Evolutionary conservation across 176 grass and related monocot species (phyloP), one percentile per base, ranked within the genome.

Genomic region (Hordeum marinum): DNA sequence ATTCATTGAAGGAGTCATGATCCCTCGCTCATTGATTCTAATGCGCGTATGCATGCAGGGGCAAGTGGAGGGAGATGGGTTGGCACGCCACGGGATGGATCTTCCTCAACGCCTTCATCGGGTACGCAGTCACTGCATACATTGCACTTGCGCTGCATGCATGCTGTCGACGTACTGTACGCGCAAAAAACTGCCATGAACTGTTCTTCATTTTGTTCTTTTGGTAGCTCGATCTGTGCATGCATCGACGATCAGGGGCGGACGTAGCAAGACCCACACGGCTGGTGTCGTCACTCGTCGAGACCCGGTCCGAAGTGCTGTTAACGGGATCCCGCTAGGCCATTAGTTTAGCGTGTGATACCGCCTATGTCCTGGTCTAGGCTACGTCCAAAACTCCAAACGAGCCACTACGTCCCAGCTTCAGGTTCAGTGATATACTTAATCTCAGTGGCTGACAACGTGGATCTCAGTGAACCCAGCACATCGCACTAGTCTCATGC

Each of bases 31-130:
- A 21, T 18, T 17, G 52, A 55, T 21, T 55, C 2, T 20, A 55
- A 55, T 20, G 15, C 11, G 34, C 5, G 7, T 8, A 5, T 52
- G 15, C 48, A 52, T 66, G 27, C 21, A 94, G 89, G 25, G 89
- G 70, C 0, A 83, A 83, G 35, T 89, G 86, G 92, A 87, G 46
- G 58, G 85, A 85, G 40, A 77, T 94, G 75, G 83, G 77, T 17
- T 63, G 84, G 89, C 27, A 43, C 6, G 84, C 92, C 12, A n/a
- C 70, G 2, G 40, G 82, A 18, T 94, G 87, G 90, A 94, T 90
- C 57, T 90, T 87, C 60, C n/a, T 94, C 24, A 92, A 92, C 66
- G 92, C 85, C 3, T 78, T 90, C n/a, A 79, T 91, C 7, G 90
- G 92, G 87, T 94, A 78, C 40, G 79, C 18, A 57, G 48, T 52